These are phyloP conservation scores for Boletellus deceptivus DNA, from an alignment of 1,284 basidiomycete genomes.

Conservation along the genomic window DNA sequence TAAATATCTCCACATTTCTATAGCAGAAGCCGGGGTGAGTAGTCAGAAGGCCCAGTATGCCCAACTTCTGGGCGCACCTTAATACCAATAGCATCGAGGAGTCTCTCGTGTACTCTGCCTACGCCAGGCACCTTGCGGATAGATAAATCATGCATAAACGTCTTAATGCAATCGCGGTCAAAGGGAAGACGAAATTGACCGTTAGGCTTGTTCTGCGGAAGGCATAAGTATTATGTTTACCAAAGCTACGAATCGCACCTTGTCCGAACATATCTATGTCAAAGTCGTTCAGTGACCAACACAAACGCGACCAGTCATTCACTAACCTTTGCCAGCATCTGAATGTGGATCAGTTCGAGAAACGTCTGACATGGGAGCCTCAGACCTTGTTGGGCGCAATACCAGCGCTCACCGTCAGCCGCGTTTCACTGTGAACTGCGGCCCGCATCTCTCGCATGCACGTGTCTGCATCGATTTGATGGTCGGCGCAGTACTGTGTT, in stretches of 20 bases:
- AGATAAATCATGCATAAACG: constrained; percentile 73
- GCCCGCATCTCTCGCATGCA: constrained; percentile 79
- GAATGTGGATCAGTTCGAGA: constrained; percentile 17
- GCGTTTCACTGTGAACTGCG: constrained; percentile 71
- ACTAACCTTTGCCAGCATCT: constrained; percentile 78
- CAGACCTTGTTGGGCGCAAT: constrained; percentile 84
- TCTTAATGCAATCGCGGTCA: constrained; percentile 58
- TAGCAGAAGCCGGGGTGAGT: constrained; percentile 1
- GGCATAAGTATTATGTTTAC: background rate
- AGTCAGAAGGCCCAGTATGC: background rate
- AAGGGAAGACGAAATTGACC: constrained; percentile 83
- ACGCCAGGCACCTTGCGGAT: constrained; percentile 87
- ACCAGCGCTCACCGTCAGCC: constrained; percentile 90
- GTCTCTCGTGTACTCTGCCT: constrained; percentile 82
- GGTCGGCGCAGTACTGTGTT: constrained; percentile 70
- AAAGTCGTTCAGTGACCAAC: constrained; percentile 3
- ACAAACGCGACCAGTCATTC: background rate
- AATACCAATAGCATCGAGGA: constrained; percentile 83
- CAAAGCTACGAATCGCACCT: constrained; percentile 41
- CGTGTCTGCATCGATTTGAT: constrained; percentile 63
- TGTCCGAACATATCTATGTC: constrained; percentile 87
- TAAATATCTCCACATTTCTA: constrained; percentile 89
- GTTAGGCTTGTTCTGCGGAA: constrained; percentile 84
- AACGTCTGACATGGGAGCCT: constrained; percentile 4
- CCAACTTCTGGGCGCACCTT: constrained; percentile 48